Percentiles rank a stretch among this genome's conserved stretches.
phyloP scores from a whole-genome alignment of 2,329 filamentous ascomycete species.

The Cercospora beticola region DNA sequence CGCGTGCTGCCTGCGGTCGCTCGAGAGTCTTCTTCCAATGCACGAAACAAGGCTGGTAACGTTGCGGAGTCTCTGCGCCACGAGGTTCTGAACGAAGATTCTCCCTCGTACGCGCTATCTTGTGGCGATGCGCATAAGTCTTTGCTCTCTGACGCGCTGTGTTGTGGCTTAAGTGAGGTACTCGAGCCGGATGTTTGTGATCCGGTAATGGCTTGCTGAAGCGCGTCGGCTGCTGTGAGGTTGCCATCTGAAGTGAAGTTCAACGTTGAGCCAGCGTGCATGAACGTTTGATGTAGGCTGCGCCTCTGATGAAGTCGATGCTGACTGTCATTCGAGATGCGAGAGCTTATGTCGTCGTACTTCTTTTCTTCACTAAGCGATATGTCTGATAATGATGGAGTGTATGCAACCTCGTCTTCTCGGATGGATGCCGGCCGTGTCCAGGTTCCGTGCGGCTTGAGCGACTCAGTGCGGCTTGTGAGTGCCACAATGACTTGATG shows the following conservation, averaged over 20 bases:
- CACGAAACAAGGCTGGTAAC: slow-evolving; percentile 26
- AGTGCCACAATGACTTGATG: slow-evolving; percentile 33
- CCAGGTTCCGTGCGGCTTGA: slow-evolving; percentile 19
- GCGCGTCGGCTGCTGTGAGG: neutral
- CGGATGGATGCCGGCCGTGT: slow-evolving; percentile 15
- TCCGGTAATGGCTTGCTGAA: slow-evolving; percentile 13
- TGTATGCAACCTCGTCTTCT: slow-evolving; percentile 23
- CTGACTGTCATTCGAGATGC: neutral
- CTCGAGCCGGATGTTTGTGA: slow-evolving; percentile 31
- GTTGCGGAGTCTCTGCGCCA: slow-evolving; percentile 31
- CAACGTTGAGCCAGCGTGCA: neutral
- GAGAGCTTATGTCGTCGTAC: slow-evolving; percentile 12
- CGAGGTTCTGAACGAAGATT: slow-evolving; percentile 13
- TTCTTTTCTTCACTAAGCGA: neutral
- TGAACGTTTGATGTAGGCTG: neutral
- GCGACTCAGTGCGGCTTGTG: slow-evolving; percentile 28
- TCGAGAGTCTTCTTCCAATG: slow-evolving; percentile 22
- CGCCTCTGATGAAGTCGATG: neutral
- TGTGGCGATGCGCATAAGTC: slow-evolving; percentile 16
- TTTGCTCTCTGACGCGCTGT: slow-evolving; percentile 21
- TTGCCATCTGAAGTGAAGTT: slow-evolving; percentile 20
- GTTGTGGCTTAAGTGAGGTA: slow-evolving; percentile 20
- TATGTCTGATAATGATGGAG: neutral
- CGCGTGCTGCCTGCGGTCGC: slow-evolving; percentile 17
- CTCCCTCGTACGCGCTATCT: slow-evolving; percentile 23